phyloP scores from a whole-genome alignment of 768 basidiomycete genomes.

The Calocera viscosa region DNA sequence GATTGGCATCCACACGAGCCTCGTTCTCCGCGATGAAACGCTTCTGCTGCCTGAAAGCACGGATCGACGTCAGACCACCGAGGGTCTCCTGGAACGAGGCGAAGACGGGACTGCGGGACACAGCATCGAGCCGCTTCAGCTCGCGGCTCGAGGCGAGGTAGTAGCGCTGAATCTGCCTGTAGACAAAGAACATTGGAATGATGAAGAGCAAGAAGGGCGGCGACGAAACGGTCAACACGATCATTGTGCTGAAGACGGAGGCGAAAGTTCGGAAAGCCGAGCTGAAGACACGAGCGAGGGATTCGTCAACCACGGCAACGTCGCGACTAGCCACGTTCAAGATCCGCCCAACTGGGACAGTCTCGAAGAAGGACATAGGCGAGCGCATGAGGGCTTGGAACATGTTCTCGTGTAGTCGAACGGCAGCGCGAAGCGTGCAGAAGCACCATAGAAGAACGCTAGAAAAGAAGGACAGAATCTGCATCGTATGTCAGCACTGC shows the following conservation, averaged over 20 bases:
- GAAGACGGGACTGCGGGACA: constrained; percentile 84
- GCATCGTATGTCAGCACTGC: not conserved
- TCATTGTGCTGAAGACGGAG: constrained; percentile 24
- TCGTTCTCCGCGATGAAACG: constrained; percentile 59
- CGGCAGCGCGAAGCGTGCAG: constrained; percentile 6
- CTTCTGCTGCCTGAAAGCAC: constrained; percentile 60
- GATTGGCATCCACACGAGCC: constrained; percentile 70
- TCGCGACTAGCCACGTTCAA: constrained; percentile 88
- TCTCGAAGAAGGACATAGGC: constrained; percentile 80
- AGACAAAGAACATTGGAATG: constrained; percentile 66
- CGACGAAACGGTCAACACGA: constrained; percentile 69
- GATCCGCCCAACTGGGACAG: constrained; percentile 78
- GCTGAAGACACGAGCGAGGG: constrained; percentile 65
- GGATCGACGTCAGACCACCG: constrained; percentile 67
- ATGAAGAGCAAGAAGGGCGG: constrained; percentile 69
- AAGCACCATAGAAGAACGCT: constrained; percentile 17
- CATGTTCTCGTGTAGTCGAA: constrained; percentile 39
- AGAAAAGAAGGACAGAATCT: not conserved
- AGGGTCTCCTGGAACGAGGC: constrained; percentile 29
- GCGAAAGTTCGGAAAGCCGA: constrained; percentile 54
- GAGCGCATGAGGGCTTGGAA: constrained; percentile 65
- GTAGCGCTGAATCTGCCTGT: constrained; percentile 75
- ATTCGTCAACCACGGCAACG: constrained; percentile 55
- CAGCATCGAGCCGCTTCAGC: constrained; percentile 76
- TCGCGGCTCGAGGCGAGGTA: constrained; percentile 79